Evolutionary conservation across 1,284 basidiomycete species (phyloP).

Genomic region (Austroboletus rostrupii): DNA sequence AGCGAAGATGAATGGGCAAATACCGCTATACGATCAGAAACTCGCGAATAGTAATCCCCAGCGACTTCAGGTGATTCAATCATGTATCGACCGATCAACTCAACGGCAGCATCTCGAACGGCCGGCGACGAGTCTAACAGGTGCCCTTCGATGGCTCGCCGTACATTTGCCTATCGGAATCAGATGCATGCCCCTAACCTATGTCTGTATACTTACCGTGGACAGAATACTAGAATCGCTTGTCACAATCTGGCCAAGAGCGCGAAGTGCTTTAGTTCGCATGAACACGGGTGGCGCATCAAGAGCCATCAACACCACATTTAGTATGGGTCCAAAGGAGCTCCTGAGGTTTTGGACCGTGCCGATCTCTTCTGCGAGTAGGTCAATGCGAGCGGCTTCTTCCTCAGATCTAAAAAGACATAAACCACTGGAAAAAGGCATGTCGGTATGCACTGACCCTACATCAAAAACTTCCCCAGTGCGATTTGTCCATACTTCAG

Average conservation of each 20-base stretch:
- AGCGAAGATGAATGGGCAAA: constrained; percentile 22
- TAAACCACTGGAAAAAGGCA: constrained; percentile 5
- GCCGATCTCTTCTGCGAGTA: constrained; percentile 71
- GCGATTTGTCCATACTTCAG: constrained; percentile 65
- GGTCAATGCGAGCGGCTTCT: constrained; percentile 61
- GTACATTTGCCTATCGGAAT: constrained; percentile 59
- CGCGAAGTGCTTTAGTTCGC: constrained; percentile 86
- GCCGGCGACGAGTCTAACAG: constrained; percentile 87
- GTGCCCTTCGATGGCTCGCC: constrained; percentile 82
- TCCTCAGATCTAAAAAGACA: constrained; percentile 52
- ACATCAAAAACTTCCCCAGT: constrained; percentile 70
- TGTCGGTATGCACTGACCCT: constrained; percentile 46
- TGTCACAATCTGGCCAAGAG: constrained; percentile 80
- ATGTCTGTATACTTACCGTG: constrained; percentile 45
- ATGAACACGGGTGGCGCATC: constrained; percentile 82
- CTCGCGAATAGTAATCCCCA: constrained; percentile 79
- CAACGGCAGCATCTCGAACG: constrained; percentile 94
- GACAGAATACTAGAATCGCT: constrained; percentile 82
- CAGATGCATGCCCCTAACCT: neutral
- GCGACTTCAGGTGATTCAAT: constrained; percentile 83
- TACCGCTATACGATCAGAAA: constrained; percentile 85
- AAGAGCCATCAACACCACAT: constrained; percentile 70
- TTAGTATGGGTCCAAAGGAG: constrained; percentile 78
- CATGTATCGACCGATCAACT: constrained; percentile 93
- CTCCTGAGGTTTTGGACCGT: constrained; percentile 68